Evolutionary conservation across 2,329 filamentous ascomycete genomes (phyloP).

Genomic region (Nannizzia gypsea): DNA sequence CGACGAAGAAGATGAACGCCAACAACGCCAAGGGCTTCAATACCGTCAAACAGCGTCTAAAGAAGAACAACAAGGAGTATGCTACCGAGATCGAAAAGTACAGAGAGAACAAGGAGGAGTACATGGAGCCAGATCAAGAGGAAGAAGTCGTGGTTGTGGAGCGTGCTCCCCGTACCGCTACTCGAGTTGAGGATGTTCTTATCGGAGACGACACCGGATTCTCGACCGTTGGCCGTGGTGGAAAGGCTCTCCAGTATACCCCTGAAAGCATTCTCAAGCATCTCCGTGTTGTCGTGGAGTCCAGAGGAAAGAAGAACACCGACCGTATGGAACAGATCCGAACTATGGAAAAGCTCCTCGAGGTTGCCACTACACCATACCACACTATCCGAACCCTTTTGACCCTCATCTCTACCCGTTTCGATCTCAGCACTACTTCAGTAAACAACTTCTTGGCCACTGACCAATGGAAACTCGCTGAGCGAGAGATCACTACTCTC

Average conservation of each 20-base stretch:
- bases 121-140: constrained; percentile 75
- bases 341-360: constrained; percentile 89
- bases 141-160: constrained; percentile 47
- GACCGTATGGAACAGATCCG: constrained; percentile 89
- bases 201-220: constrained; percentile 73
- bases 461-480: constrained; percentile 92
- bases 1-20: constrained; percentile 97
- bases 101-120: constrained; percentile 70
- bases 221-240: constrained; percentile 75
- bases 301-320: constrained; percentile 97
- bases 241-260: constrained; percentile 81
- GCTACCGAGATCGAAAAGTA: constrained; percentile 77
- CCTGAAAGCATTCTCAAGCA: constrained; percentile 98
- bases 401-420: constrained; percentile 82
- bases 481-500: constrained; percentile 70
- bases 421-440: constrained; percentile 74
- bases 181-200: constrained; percentile 33
- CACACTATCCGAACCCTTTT: constrained; percentile 87
- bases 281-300: constrained; percentile 82
- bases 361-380: constrained; percentile 83
- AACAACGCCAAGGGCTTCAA: constrained; percentile 89
- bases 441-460: constrained; percentile 70
- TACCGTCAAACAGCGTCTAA: constrained; percentile 93
- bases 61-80: constrained; percentile 97
- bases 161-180: constrained; percentile 40